Evolutionary conservation across 176 grass and related monocot species (phyloP).

Genomic region (Eragrostis nindensis): DNA sequence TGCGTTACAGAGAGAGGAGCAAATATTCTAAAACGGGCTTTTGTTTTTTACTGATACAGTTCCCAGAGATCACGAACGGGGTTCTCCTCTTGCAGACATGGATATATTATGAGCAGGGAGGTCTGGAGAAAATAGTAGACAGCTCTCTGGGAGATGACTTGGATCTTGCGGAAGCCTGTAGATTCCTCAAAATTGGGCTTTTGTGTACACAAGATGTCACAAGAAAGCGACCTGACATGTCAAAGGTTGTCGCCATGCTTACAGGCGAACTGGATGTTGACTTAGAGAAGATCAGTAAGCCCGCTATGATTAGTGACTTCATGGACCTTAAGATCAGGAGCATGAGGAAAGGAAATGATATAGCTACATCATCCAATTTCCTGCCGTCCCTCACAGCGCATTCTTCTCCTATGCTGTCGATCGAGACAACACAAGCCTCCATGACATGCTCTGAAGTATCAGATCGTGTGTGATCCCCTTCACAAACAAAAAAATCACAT

Average conservation of each 20-base stretch:
- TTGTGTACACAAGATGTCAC: constrained; percentile 79
- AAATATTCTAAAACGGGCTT: constrained; percentile 39
- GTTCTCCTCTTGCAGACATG: constrained; percentile 88
- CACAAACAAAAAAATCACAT: constrained; percentile 11
- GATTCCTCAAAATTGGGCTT: constrained; percentile 74
- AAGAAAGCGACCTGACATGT: constrained; percentile 71
- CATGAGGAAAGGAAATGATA: constrained; percentile 47
- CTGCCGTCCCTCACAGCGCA: constrained; percentile 48
- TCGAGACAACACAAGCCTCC: constrained; percentile 60
- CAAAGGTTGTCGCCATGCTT: constrained; percentile 56
- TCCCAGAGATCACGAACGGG: constrained; percentile 65
- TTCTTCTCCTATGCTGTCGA: constrained; percentile 48
- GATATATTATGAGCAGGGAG: constrained; percentile 63
- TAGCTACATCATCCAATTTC: constrained; percentile 26
- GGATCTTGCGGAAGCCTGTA: constrained; percentile 63
- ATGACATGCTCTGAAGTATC: constrained; percentile 53
- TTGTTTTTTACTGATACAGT: constrained; percentile 60
- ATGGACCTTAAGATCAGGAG: constrained; percentile 82
- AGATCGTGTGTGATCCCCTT: constrained; percentile 39
- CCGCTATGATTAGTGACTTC: constrained; percentile 69
- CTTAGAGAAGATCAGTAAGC: constrained; percentile 60
- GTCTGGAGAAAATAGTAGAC: constrained; percentile 63
- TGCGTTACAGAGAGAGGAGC: constrained; percentile 17
- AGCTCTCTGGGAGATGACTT: constrained; percentile 63
- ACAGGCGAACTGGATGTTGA: constrained; percentile 53